Evolutionary conservation across 192 early-diverging fungal species (phyloP).

Genomic region (Coemansia erecta): DNA sequence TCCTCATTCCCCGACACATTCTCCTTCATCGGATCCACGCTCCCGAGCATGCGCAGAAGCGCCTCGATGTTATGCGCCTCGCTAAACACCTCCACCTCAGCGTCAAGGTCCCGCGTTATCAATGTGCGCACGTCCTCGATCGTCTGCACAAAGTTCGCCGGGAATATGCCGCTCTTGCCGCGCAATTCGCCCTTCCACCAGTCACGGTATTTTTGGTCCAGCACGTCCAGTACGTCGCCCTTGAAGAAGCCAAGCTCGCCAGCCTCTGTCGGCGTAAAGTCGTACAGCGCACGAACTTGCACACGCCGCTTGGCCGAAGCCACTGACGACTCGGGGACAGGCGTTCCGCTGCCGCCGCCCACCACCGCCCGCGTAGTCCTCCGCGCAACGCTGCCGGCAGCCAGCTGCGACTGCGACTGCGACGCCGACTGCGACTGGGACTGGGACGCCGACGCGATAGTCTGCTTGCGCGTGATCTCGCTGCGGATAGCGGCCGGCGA

Average conservation of each 20-base stretch:
- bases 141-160: constrained; percentile 92
- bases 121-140: constrained; percentile 61
- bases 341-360: constrained; percentile 12
- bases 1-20: constrained; percentile 87
- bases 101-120: constrained; percentile 56
- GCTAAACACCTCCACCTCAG: constrained; percentile 66
- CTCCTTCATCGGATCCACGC: constrained; percentile 76
- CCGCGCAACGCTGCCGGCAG: constrained; percentile 13
- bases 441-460: constrained; percentile 18
- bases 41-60: constrained; percentile 70
- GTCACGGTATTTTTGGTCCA: constrained; percentile 93
- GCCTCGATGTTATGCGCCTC: constrained; percentile 74
- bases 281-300: constrained; percentile 88
- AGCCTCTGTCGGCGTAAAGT: constrained; percentile 84
- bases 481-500: constrained; percentile 37
- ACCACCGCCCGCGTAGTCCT: constrained; percentile 22
- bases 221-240: constrained; percentile 86
- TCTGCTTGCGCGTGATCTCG: constrained; percentile 51
- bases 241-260: constrained; percentile 88
- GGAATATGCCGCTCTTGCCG: constrained; percentile 92
- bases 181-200: constrained; percentile 97
- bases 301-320: constrained; percentile 61
- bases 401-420: neutral
- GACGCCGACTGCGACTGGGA: too few relatives aligned
- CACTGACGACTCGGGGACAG: constrained; percentile 23